Percentiles rank a stretch among this genome's conserved stretches.
Evolutionary conservation across 2,329 filamentous ascomycete species (phyloP).

Genomic region (Claviceps fusiformis): DNA sequence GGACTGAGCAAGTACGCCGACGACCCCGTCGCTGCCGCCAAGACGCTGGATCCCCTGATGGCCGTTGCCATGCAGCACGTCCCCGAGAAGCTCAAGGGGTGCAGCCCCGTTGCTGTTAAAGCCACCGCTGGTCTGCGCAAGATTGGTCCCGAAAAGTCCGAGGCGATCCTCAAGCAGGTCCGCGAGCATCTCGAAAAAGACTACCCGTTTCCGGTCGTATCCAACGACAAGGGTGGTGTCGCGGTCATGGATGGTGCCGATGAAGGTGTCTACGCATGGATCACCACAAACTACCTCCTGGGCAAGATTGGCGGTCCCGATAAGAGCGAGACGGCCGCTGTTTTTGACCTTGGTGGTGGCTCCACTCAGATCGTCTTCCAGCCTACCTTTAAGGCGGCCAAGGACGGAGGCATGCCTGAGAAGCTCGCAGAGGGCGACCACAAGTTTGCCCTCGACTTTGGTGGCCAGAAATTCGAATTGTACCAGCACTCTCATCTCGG

Average conservation of each 20-base stretch:
- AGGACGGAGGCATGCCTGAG: conserved; percentile 68
- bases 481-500: conserved; percentile 98
- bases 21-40: conserved; percentile 77
- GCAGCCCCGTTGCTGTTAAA: conserved; percentile 93
- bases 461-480: conserved; percentile 77
- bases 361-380: conserved; percentile 98
- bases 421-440: conserved; percentile 81
- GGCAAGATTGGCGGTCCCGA: conserved; percentile 94
- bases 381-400: conserved; percentile 69
- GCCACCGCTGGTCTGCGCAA: conserved; percentile 88
- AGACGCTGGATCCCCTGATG: conserved; percentile 78
- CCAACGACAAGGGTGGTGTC: conserved; percentile 71
- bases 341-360: conserved; percentile 92
- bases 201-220: conserved; percentile 91
- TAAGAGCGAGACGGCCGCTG: conserved; percentile 76
- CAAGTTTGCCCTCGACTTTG: conserved; percentile 86
- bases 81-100: conserved; percentile 79
- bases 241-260: conserved; percentile 96
- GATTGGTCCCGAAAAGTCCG: conserved; percentile 66
- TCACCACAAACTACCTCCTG: conserved; percentile 95
- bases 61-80: conserved; percentile 73
- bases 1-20: conserved; percentile 76
- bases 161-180: conserved; percentile 76
- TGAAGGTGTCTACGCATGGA: conserved; percentile 97
- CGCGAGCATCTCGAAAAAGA: conserved; percentile 69